Evolutionary conservation across 2,329 filamentous ascomycete genomes (phyloP).

Genomic region (Colletotrichum sp.): DNA sequence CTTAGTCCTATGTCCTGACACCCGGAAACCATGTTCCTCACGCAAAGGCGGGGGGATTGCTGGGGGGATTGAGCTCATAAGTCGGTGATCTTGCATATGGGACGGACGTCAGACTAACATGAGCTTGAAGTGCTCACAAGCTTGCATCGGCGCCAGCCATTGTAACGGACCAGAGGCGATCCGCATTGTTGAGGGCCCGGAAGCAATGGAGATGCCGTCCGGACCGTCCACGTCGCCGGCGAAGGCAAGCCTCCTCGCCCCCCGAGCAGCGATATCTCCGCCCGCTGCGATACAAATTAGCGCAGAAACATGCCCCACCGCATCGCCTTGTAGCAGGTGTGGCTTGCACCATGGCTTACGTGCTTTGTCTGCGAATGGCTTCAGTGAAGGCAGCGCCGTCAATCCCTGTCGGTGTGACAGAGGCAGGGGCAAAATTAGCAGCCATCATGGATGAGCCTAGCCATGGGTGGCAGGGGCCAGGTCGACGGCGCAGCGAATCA

Average conservation of each 20-base stretch:
- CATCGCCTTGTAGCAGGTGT: background rate
- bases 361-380: slow-evolving; percentile 11
- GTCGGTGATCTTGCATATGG: background rate
- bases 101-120: background rate
- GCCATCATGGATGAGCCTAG: background rate
- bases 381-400: background rate
- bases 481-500: background rate
- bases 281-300: background rate
- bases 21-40: background rate
- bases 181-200: background rate
- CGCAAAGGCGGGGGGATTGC: background rate
- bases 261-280: background rate
- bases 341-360: slow-evolving; percentile 16
- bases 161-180: background rate
- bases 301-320: background rate
- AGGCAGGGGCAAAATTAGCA: background rate
- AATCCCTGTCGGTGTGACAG: slow-evolving; percentile 6
- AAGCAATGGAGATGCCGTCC: background rate
- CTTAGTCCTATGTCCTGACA: background rate
- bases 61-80: background rate
- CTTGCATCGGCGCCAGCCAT: background rate
- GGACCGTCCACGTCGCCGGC: background rate
- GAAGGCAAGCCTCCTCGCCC: background rate
- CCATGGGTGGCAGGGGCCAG: slow-evolving; percentile 8
- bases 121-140: background rate